Percentiles rank a stretch among this genome's conserved stretches.
These are phyloP conservation scores for Diaporthe caulivora DNA, from an alignment of 2,329 filamentous ascomycete species.

Conservation along the genomic window DNA sequence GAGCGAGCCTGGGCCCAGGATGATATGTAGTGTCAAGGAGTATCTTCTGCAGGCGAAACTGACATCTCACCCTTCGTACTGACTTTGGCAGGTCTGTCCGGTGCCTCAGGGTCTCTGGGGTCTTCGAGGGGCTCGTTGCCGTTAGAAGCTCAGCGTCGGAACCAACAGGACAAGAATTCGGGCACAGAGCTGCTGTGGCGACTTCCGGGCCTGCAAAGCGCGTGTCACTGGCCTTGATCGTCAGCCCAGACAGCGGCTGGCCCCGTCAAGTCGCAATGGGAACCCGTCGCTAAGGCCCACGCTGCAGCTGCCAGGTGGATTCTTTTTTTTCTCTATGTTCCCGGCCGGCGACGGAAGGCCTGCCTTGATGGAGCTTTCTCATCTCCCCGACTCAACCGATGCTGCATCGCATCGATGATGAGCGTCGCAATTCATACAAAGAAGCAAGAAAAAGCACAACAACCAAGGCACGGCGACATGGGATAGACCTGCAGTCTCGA, in stretches of 20 bases:
- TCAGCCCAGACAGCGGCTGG: constrained; percentile 37
- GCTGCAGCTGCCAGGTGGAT: constrained; percentile 27
- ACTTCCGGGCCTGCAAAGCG: constrained; percentile 33
- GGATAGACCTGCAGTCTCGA: neutral
- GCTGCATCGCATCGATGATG: constrained; percentile 23
- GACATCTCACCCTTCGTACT: neutral
- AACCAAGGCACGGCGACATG: constrained; percentile 21
- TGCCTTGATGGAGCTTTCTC: neutral
- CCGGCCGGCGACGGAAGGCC: neutral
- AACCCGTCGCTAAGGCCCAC: neutral
- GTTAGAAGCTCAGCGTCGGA: neutral
- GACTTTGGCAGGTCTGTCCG: neutral
- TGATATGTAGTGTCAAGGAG: constrained; percentile 13
- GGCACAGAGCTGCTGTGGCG: constrained; percentile 27
- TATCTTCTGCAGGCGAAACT: neutral
- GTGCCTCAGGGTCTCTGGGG: neutral
- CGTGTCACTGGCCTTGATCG: constrained; percentile 33
- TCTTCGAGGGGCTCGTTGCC: neutral
- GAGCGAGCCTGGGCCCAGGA: neutral
- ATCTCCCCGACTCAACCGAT: neutral
- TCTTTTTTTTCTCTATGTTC: neutral
- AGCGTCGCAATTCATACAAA: neutral
- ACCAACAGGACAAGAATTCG: too few relatives aligned
- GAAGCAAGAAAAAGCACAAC: neutral
- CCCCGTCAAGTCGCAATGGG: constrained; percentile 34